Evolutionary conservation across 2,329 filamentous ascomycete genomes (phyloP).

Genomic region (Alternaria gansuensis): DNA sequence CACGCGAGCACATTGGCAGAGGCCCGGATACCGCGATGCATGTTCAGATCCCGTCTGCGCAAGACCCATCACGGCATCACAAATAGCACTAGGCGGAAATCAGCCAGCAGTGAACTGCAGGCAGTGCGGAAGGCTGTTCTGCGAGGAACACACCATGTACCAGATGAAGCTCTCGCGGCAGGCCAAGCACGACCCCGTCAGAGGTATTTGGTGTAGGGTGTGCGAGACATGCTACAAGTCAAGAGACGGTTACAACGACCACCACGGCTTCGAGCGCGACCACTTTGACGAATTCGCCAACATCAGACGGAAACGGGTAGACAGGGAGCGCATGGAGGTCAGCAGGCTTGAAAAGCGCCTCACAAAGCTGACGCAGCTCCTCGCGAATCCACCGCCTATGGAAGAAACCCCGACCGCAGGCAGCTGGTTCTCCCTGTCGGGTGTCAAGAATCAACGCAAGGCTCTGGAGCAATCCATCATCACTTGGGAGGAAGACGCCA

Average conservation of each 20-base stretch:
- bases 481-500: constrained; percentile 91
- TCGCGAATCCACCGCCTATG: constrained; percentile 74
- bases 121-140: constrained; percentile 91
- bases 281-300: constrained; percentile 75
- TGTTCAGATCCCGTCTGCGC: constrained; percentile 91
- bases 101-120: constrained; percentile 92
- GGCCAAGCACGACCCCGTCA: constrained; percentile 86
- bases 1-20: constrained; percentile 88
- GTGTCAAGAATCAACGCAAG: constrained; percentile 75
- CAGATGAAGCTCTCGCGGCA: constrained; percentile 96
- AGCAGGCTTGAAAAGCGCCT: constrained; percentile 90
- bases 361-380: constrained; percentile 84
- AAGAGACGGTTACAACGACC: constrained; percentile 92
- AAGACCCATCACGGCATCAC: constrained; percentile 41
- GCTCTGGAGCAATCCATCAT: constrained; percentile 89
- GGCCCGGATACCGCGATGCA: constrained; percentile 73
- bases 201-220: constrained; percentile 92
- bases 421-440: constrained; percentile 66
- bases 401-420: constrained; percentile 64
- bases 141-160: constrained; percentile 98
- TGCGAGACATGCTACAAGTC: constrained; percentile 99
- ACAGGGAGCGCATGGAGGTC: constrained; percentile 86
- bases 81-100: constrained; percentile 75
- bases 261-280: constrained; percentile 74
- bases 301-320: constrained; percentile 78